These are phyloP conservation scores for Pseudogymnoascus sp. DNA, from an alignment of 2,329 filamentous ascomycete genomes.

Conservation along the genomic window DNA sequence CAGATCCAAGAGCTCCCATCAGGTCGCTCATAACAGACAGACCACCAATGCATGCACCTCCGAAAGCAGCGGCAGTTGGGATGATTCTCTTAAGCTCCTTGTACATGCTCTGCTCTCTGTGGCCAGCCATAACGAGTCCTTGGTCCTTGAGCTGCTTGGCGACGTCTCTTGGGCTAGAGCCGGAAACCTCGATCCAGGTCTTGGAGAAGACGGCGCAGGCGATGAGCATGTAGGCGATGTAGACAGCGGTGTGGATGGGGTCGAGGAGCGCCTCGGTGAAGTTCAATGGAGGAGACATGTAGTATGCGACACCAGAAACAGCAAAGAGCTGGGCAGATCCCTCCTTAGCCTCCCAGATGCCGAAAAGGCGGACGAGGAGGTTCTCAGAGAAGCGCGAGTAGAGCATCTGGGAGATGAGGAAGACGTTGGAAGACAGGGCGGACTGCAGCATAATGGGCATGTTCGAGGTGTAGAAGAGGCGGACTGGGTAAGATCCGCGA, in stretches of 20 bases:
- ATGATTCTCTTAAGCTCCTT: conserved; percentile 99
- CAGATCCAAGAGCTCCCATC: conserved; percentile 88
- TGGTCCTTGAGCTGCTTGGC: conserved; percentile 99
- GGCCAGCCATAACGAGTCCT: conserved; percentile 97
- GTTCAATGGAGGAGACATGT: conserved; percentile 98
- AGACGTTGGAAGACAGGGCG: conserved; percentile 96
- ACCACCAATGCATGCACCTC: conserved; percentile 97
- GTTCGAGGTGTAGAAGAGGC: conserved; percentile 99
- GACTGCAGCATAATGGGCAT: conserved; percentile 99
- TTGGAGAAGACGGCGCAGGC: conserved; percentile 98
- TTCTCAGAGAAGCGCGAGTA: conserved; percentile 99
- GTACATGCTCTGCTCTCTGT: conserved; percentile 99
- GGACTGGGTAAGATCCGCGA: conserved; percentile 94
- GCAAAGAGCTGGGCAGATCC: conserved; percentile 93
- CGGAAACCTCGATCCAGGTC: conserved; percentile 99
- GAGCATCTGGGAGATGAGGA: conserved; percentile 98
- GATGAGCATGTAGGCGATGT: conserved; percentile 95
- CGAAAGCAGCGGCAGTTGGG: conserved; percentile 93
- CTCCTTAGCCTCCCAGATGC: conserved; percentile 97
- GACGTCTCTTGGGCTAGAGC: conserved; percentile 93
- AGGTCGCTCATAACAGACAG: conserved; percentile 93
- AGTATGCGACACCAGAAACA: conserved; percentile 90
- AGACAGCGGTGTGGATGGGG: conserved; percentile 91
- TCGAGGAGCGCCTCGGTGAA: conserved; percentile 95
- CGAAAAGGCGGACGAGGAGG: conserved; percentile 91